A percentile compares a stretch with the other conserved stretches of the same genome.
These are phyloP conservation scores for Sideroxylon spinosum DNA, from an alignment of 179 eudicot genomes.

Conservation along the genomic window DNA sequence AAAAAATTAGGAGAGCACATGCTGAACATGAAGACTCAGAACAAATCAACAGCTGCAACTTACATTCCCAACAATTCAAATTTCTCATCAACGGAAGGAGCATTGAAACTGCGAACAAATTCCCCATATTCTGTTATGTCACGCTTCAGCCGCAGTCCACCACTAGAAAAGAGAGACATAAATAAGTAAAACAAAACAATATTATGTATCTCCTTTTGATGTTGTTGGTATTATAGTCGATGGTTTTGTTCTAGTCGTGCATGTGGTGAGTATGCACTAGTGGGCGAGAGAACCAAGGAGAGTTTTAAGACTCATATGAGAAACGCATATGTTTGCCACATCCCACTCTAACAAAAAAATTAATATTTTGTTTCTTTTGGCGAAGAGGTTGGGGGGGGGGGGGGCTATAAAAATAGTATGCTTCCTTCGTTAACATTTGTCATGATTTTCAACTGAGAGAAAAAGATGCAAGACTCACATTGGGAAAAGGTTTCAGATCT, in stretches of 20 bases:
- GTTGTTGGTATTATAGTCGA: not conserved
- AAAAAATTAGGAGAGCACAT: not conserved
- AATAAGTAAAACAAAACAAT: slow-evolving; percentile 6
- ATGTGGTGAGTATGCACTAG: not conserved
- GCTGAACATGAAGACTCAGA: slow-evolving; percentile 6
- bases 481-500: not conserved
- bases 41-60: slow-evolving; percentile 30
- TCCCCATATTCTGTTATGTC: slow-evolving; percentile 97
- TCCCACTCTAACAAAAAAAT: too few relatives aligned
- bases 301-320: too few relatives aligned
- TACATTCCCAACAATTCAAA: slow-evolving; percentile 93
- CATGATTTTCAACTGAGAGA: too few relatives aligned
- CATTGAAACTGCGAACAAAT: slow-evolving; percentile 87
- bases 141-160: slow-evolving; percentile 92
- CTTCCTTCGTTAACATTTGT: too few relatives aligned
- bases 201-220: not conserved
- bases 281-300: not conserved
- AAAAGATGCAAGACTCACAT: too few relatives aligned
- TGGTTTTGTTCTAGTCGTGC: not conserved
- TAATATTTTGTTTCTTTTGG: too few relatives aligned
- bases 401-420: too few relatives aligned
- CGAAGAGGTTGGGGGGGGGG: too few relatives aligned
- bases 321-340: too few relatives aligned
- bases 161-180: slow-evolving; percentile 45
- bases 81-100: slow-evolving; percentile 93